Evolutionary conservation across 257 asterid genomes (phyloP).

Genomic region (Leptodermis oblonga): DNA sequence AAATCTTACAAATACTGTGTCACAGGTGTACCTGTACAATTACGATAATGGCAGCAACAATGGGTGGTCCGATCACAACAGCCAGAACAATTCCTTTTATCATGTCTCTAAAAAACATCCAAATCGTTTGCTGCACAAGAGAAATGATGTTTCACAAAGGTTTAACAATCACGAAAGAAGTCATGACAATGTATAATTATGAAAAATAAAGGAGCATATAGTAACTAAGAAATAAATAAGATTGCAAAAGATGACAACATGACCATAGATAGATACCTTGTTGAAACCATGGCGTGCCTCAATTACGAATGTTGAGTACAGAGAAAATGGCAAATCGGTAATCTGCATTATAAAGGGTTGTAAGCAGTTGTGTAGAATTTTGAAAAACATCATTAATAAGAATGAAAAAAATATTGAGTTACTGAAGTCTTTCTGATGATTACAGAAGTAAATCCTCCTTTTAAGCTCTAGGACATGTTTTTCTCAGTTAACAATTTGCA

Average conservation of each 20-base stretch:
- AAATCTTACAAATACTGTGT: conserved; percentile 11
- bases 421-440: neutral
- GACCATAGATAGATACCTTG: conserved; percentile 25
- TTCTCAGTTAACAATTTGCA: neutral
- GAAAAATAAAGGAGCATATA: neutral
- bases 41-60: conserved; percentile 86
- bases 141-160: neutral
- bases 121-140: conserved; percentile 71
- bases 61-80: conserved; percentile 85
- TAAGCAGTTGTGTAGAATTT: neutral
- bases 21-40: conserved; percentile 73
- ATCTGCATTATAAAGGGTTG: conserved; percentile 41
- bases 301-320: conserved; percentile 93
- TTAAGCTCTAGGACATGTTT: neutral
- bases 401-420: neutral
- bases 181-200: neutral
- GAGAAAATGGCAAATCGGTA: conserved; percentile 88
- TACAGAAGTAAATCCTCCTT: neutral
- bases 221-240: conserved; percentile 5
- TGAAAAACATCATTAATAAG: conserved; percentile 3
- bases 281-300: conserved; percentile 93
- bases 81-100: conserved; percentile 66
- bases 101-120: conserved; percentile 89
- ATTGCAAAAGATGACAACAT: conserved; percentile 7
- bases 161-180: conserved; percentile 7